Percentiles rank a stretch among this genome's conserved stretches.
These are phyloP conservation scores for Ceratobasidium sp. DNA, from an alignment of 1,284 basidiomycete species.

Conservation along the genomic window DNA sequence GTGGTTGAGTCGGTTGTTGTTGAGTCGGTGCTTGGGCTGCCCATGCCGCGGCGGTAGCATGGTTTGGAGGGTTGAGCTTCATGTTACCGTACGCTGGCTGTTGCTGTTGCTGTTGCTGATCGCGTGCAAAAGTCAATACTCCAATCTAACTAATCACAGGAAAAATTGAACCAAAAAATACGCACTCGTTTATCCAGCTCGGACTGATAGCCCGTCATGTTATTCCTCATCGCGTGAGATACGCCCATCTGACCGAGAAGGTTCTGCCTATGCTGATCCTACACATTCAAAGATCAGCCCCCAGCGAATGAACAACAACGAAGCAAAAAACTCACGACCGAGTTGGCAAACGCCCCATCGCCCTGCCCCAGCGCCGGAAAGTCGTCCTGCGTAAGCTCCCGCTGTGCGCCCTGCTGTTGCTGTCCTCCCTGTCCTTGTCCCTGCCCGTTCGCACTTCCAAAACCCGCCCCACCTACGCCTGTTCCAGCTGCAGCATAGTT, in stretches of 20 bases:
- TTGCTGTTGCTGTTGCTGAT: slow-evolving; percentile 21
- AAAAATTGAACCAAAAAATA: background rate
- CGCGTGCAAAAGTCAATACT: background rate
- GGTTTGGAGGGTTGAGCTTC: slow-evolving; percentile 76
- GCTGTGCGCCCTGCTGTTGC: slow-evolving; percentile 49
- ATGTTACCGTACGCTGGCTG: slow-evolving; percentile 46
- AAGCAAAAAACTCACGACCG: slow-evolving; percentile 20
- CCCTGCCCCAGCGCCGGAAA: slow-evolving; percentile 78
- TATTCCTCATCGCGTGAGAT: slow-evolving; percentile 29
- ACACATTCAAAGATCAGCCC: background rate
- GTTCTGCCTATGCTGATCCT: slow-evolving; percentile 43
- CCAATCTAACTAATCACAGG: background rate
- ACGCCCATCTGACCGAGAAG: slow-evolving; percentile 42
- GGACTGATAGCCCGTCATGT: slow-evolving; percentile 41
- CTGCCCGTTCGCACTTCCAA: slow-evolving; percentile 8
- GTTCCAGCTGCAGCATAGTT: slow-evolving; percentile 33
- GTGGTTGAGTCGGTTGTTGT: slow-evolving; percentile 58
- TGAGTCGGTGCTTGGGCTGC: slow-evolving; percentile 57
- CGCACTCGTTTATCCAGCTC: slow-evolving; percentile 49
- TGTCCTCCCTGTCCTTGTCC: background rate
- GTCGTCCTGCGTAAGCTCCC: slow-evolving; percentile 84
- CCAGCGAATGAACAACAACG: background rate
- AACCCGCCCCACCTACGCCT: background rate
- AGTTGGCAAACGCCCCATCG: slow-evolving; percentile 31
- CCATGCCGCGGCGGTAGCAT: slow-evolving; percentile 66